A percentile compares a stretch with the other conserved stretches of the same genome.
phyloP scores from a whole-genome alignment of 2,329 filamentous ascomycete genomes.

The Xylaria sp. region DNA sequence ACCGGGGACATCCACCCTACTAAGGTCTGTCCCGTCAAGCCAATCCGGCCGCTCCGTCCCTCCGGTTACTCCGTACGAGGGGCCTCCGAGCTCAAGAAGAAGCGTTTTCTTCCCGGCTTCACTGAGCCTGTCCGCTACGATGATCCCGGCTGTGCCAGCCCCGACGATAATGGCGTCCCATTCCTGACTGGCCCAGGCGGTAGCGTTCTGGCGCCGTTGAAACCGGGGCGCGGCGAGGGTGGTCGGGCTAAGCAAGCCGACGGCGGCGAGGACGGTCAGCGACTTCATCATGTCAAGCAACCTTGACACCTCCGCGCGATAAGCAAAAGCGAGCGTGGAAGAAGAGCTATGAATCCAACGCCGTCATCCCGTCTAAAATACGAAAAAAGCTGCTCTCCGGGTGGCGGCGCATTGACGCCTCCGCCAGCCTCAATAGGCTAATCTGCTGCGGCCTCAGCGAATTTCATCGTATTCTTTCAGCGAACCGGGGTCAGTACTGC shows the following conservation, averaged over 20 bases:
- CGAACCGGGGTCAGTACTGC: too few relatives aligned
- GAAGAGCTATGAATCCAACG: too few relatives aligned
- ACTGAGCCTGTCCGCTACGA: constrained; percentile 60
- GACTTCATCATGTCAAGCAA: constrained; percentile 28
- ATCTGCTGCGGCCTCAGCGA: too few relatives aligned
- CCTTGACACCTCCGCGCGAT: too few relatives aligned
- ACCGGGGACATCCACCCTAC: constrained; percentile 71
- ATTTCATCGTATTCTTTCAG: too few relatives aligned
- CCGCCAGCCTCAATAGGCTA: too few relatives aligned
- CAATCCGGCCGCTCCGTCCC: constrained; percentile 62
- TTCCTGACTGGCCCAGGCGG: constrained; percentile 31
- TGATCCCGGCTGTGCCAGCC: constrained; percentile 59
- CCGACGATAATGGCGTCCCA: constrained; percentile 65
- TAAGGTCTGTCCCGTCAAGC: constrained; percentile 61
- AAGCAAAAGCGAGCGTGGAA: too few relatives aligned
- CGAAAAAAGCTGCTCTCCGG: too few relatives aligned
- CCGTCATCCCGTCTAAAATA: too few relatives aligned
- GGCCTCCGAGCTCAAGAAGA: constrained; percentile 60
- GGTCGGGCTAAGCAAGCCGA: constrained; percentile 10
- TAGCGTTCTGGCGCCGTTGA: constrained; percentile 4
- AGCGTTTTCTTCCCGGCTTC: constrained; percentile 65
- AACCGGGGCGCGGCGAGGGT: constrained; percentile 18
- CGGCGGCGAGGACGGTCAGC: constrained; percentile 7
- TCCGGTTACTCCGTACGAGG: constrained; percentile 63
- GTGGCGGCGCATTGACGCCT: too few relatives aligned